A percentile compares a stretch with the other conserved stretches of the same genome.
Conservation (phyloP, 345 rosid species). For the Syzygium aromaticum region DNA sequence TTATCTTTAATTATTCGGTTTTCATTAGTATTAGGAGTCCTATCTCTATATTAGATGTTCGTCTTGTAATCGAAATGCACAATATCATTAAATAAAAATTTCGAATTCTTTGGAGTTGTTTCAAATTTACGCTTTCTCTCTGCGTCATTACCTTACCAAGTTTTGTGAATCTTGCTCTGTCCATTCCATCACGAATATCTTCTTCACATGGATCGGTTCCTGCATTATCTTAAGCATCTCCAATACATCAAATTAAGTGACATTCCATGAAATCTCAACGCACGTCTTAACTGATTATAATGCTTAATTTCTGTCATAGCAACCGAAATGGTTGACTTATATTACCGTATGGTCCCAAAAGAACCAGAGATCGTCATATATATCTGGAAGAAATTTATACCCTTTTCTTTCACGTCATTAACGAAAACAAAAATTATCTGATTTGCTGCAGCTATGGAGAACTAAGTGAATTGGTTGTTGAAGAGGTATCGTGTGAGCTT, state of each 20-base stretch:
- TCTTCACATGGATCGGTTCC: background rate
- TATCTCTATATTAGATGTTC: too few relatives aligned
- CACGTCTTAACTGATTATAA: background rate
- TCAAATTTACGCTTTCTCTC: too few relatives aligned
- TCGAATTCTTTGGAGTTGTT: too few relatives aligned
- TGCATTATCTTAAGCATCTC: background rate
- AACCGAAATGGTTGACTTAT: background rate
- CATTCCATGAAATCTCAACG: background rate
- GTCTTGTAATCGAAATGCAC: too few relatives aligned
- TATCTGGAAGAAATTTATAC: accelerated
- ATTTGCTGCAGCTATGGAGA: background rate
- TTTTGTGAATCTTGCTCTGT: background rate
- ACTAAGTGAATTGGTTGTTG: background rate
- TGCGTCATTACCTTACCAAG: background rate
- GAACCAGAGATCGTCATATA: background rate
- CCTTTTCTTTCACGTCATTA: background rate
- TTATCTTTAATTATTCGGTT: too few relatives aligned
- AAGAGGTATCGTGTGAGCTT: background rate
- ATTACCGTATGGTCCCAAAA: background rate
- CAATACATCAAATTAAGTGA: background rate
- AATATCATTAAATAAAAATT: too few relatives aligned
- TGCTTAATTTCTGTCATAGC: background rate
- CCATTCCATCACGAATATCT: background rate
- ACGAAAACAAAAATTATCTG: background rate
- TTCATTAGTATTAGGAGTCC: too few relatives aligned